A percentile compares a stretch with the other conserved stretches of the same genome.
These are phyloP conservation scores for Rhinocladiella similis DNA, from an alignment of 2,329 filamentous ascomycete species.

Conservation along the genomic window DNA sequence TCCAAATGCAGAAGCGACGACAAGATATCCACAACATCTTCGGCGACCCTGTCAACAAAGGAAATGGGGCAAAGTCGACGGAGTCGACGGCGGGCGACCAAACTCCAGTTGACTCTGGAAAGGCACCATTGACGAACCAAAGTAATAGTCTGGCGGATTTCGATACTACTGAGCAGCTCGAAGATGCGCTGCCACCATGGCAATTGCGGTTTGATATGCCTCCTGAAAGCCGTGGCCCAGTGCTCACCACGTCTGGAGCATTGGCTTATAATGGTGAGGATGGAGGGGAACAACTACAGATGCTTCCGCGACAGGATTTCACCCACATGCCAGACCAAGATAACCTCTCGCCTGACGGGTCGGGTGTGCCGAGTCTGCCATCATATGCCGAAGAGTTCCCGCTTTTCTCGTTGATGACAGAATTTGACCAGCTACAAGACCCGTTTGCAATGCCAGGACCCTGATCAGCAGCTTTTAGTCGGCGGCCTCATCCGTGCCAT, in stretches of 20 bases:
- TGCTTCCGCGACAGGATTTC: constrained; percentile 19
- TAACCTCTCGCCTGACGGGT: constrained; percentile 23
- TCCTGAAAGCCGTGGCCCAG: constrained; percentile 25
- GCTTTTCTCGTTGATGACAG: constrained; percentile 30
- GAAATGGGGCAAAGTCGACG: constrained; percentile 5
- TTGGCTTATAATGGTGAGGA: constrained; percentile 25
- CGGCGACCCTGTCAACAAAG: constrained; percentile 32
- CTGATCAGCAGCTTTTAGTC: not conserved
- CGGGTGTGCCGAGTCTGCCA: constrained; percentile 26
- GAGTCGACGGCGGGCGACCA: constrained; percentile 13
- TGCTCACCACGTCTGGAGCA: constrained; percentile 29
- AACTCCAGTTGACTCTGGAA: constrained; percentile 8
- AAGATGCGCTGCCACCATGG: constrained; percentile 20
- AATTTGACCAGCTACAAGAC: constrained; percentile 28
- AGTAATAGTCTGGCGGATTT: constrained; percentile 10
- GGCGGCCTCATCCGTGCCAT: no score
- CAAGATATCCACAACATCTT: constrained; percentile 45
- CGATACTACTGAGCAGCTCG: constrained; percentile 9
- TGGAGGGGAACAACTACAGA: constrained; percentile 7
- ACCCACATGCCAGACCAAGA: constrained; percentile 16
- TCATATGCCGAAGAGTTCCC: constrained; percentile 30
- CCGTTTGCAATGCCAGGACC: constrained; percentile 18
- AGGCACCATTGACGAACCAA: not conserved
- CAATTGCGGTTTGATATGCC: constrained; percentile 27
- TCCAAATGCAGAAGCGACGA: constrained; percentile 41